Evolutionary conservation across 768 basidiomycete species (phyloP), one percentile per base, ranked within the genome.

Genomic region (Suillus brevipes): DNA sequence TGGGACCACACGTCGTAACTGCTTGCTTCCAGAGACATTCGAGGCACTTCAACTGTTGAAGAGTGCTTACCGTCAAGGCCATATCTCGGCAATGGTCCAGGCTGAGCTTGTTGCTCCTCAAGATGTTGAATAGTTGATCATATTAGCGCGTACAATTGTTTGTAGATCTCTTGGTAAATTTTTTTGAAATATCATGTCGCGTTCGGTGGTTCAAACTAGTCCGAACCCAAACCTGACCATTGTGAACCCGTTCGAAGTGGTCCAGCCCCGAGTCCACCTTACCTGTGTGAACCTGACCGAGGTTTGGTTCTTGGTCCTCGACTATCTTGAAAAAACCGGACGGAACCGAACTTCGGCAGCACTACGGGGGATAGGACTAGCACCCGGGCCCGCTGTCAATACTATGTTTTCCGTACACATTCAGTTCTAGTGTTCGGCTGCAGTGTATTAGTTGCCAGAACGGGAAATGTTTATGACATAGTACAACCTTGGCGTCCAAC

Each of bases 331-430:
- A 43, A 47, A 50, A 61, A 61, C 61, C 13, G 31, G 49, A 61
- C 31, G 9, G 61, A 61, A 61, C 61, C 16, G 45, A 61, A 61
- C 61, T 61, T 61, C 49, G 20, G 47, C 61, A 61, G 61, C 61
- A 45, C 61, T 61, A 62, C 28, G 28, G 16, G 40, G 28, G 28
- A 28, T 28, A 28, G 28, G 28, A 28, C 28, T 28, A 28, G 28
- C 28, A 28, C 28, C 28, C 28, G 28, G 28, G 28, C 28, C 28
- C 28, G 28, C 28, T 28, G 1, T 28, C 28, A 28, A 28, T 28
- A 28, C 28, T 28, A 28, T 28, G 28, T 28, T 1, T 28, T 28
- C 28, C 28, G 28, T 28, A 28, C 28, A 28, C 28, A 28, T 28
- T 28, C 28, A 28, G 3, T 28, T 28, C 28, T 28, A 28, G 28